Percentiles rank a stretch among this genome's conserved stretches.
phyloP scores from a whole-genome alignment of 2,329 filamentous ascomycete species.

The Geosmithia flava region DNA sequence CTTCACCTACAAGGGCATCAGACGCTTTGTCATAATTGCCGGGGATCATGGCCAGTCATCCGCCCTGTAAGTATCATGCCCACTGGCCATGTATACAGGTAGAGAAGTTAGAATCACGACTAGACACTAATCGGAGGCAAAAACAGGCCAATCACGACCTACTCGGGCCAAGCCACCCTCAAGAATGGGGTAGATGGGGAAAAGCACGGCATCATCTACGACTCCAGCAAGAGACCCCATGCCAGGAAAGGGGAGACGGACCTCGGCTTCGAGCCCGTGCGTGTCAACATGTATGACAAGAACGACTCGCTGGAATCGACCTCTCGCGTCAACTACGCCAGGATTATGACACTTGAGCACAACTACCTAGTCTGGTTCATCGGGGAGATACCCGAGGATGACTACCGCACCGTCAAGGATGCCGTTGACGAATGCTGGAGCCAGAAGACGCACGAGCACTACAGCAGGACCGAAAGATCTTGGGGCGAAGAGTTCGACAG shows the following conservation, averaged over 20 bases:
- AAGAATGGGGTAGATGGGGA: conserved; percentile 39
- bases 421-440: background rate
- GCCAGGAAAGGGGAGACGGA: conserved; percentile 26
- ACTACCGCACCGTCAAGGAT: conserved; percentile 32
- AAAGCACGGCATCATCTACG: conserved; percentile 41
- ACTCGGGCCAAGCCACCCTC: conserved; percentile 35
- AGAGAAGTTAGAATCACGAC: too few species aligned
- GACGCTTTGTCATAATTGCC: conserved; percentile 41
- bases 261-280: conserved; percentile 34
- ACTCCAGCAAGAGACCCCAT: conserved; percentile 17
- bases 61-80: conserved; percentile 34
- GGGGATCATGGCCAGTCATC: conserved; percentile 39
- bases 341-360: conserved; percentile 42
- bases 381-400: conserved; percentile 25
- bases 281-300: conserved; percentile 25
- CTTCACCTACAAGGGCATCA: conserved; percentile 33
- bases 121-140: too few species aligned
- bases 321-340: conserved; percentile 47
- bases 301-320: conserved; percentile 38
- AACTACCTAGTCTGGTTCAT: conserved; percentile 46
- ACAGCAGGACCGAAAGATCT: too few species aligned
- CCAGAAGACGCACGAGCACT: background rate
- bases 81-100: background rate
- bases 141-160: conserved; percentile 38
- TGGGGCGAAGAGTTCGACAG: too few species aligned